phyloP scores from a whole-genome alignment of 768 basidiomycete genomes.

The Candolleomyces efflorescens region DNA sequence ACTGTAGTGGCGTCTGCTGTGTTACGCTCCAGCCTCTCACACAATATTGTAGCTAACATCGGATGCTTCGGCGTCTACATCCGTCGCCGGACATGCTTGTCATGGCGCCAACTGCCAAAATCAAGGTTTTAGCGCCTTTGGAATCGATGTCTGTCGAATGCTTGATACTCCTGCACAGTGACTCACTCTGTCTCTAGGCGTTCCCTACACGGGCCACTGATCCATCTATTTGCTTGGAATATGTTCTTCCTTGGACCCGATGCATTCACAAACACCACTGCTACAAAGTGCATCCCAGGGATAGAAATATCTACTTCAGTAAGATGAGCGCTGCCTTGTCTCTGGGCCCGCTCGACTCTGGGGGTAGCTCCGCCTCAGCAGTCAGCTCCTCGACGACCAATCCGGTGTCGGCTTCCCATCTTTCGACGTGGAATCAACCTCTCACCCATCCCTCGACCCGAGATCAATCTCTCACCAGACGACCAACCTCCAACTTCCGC shows the following conservation, averaged over 20 bases:
- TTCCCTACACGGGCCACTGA: conserved; percentile 21
- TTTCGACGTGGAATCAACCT: too few species aligned
- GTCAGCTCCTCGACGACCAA: background rate
- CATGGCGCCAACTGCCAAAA: too few species aligned
- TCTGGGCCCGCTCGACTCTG: background rate
- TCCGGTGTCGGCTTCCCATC: too few species aligned
- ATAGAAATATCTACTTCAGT: conserved; percentile 12
- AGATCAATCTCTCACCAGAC: too few species aligned
- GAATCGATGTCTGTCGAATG: background rate
- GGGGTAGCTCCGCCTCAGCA: background rate
- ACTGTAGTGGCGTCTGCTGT: too few species aligned
- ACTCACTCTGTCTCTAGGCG: conserved; percentile 17
- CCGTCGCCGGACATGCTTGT: too few species aligned
- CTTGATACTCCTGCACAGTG: background rate
- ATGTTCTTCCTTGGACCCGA: conserved; percentile 13
- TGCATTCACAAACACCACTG: conserved; percentile 22
- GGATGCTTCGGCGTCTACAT: too few species aligned
- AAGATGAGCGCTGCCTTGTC: conserved; percentile 8
- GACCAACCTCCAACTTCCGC: background rate
- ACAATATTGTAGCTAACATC: too few species aligned
- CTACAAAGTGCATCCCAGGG: conserved; percentile 24
- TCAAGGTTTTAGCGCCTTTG: background rate
- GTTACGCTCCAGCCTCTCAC: too few species aligned
- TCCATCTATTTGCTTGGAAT: conserved; percentile 29
- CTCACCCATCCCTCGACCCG: too few species aligned